Base-by-base conservation (phyloP, 2,329 filamentous ascomycete genomes). In the Fusarium praegraminearum region DNA sequence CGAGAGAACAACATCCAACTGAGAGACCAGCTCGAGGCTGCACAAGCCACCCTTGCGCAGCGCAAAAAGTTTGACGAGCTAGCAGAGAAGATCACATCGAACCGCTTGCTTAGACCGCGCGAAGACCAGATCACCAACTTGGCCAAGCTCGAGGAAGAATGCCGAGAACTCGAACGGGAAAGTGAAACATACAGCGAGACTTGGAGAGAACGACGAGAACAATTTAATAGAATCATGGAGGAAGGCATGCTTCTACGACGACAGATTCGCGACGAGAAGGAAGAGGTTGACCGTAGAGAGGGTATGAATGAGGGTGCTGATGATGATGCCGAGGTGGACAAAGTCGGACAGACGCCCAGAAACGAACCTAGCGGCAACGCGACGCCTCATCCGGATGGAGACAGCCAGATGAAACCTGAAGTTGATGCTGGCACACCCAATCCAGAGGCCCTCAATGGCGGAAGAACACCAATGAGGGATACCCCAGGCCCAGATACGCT, bases 211-310 rank as follows among this genome's bases (percentile, higher is more conserved):
- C 86, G 95, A 40, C 85, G 91, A 67, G 92, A 93, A 73, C 93
- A 97, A 80, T 97, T 98, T 79, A 92, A 91, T 61, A 87, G 89
- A 58, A 94, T 98, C 75, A 92, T 97, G 77, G 92, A 94, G 63
- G 95, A 98, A 82, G 93, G 93, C n/a, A 92, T 92, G 87, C 86
- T 93, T 69, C 86, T 98, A 78, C 85, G 94, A 61, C 86, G 93
- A 50, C 85, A 97, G 78, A 97, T 98, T 76, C 90, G 94, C 65
- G 94, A 97, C 76, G 95, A 98, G 84, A 97, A 97, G 81, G 94
- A 97, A 78, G 94, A 97, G 80, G 93, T 96, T 0, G 94, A 97
- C 80, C 85, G 93, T 43, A 87, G 93, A 57, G 93, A 97, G 79
- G 93, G 93, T 32, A 93, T 93, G 89, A 87, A 89, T 59, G 89